Evolutionary conservation across 371 early-diverging fungal species (phyloP).

Genomic region (Mortierella sp.): DNA sequence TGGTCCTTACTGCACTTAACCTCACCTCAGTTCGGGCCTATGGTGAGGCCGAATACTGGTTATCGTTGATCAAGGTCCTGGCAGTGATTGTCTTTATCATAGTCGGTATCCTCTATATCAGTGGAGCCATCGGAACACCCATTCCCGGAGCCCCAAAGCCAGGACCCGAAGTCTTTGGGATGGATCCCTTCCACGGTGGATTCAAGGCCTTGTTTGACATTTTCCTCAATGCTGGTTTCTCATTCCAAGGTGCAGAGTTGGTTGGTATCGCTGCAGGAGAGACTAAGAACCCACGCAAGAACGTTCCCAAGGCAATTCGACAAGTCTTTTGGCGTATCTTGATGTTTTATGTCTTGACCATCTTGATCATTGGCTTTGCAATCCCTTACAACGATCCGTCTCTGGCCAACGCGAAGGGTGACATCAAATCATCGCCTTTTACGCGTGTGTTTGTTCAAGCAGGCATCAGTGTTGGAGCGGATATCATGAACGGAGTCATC

Average conservation of each 20-base stretch:
- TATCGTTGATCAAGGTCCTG: slow-evolving; percentile 61
- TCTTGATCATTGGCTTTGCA: slow-evolving; percentile 73
- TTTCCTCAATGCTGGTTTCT: slow-evolving; percentile 84
- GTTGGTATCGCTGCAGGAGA: slow-evolving; percentile 81
- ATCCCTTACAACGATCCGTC: slow-evolving; percentile 70
- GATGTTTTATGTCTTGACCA: slow-evolving; percentile 75
- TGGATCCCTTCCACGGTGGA: slow-evolving; percentile 80
- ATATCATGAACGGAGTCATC: slow-evolving; percentile 82
- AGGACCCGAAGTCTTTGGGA: slow-evolving; percentile 52
- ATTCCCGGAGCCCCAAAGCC: slow-evolving; percentile 34
- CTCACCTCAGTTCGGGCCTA: slow-evolving; percentile 50
- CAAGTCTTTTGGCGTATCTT: slow-evolving; percentile 79
- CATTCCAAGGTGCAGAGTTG: slow-evolving; percentile 85
- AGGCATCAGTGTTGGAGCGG: slow-evolving; percentile 71
- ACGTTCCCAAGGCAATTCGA: slow-evolving; percentile 75
- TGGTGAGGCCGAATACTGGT: slow-evolving; percentile 69
- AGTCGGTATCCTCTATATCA: slow-evolving; percentile 76
- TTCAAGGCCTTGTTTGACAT: slow-evolving; percentile 69
- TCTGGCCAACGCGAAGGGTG: slow-evolving; percentile 54
- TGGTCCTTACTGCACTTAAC: slow-evolving; percentile 34
- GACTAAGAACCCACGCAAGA: slow-evolving; percentile 74
- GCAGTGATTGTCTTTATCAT: slow-evolving; percentile 74
- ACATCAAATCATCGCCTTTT: slow-evolving; percentile 70
- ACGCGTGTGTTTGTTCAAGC: slow-evolving; percentile 73
- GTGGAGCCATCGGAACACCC: slow-evolving; percentile 66